Evolutionary conservation across 495 filamentous ascomycete genomes (phyloP).

Genomic region (Terfezia boudieri): DNA sequence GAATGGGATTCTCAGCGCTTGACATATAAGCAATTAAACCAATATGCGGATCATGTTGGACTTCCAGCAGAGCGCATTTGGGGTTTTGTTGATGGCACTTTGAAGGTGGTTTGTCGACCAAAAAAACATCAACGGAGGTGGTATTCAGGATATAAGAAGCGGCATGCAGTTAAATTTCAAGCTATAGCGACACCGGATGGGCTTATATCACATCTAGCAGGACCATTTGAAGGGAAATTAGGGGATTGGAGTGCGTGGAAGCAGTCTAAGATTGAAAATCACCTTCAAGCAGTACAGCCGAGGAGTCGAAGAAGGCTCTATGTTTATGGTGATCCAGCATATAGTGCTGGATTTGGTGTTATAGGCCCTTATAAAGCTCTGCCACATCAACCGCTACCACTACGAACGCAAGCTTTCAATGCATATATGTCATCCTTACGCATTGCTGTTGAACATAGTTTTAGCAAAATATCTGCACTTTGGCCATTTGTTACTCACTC

Average conservation of each 20-base stretch:
- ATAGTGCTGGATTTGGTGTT: background rate
- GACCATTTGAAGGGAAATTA: background rate
- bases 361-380: background rate
- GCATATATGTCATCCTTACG: constrained; percentile 12
- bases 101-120: background rate
- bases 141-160: constrained; percentile 1
- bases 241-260: background rate
- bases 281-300: background rate
- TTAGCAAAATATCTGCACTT: background rate
- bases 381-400: constrained; percentile 17
- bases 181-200: background rate
- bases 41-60: background rate
- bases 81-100: background rate
- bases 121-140: background rate
- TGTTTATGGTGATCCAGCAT: background rate
- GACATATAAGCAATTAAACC: background rate
- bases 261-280: background rate
- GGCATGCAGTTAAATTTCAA: background rate
- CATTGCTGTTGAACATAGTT: background rate
- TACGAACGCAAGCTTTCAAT: constrained; percentile 24
- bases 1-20: background rate
- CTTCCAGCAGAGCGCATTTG: background rate
- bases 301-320: background rate
- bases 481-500: background rate
- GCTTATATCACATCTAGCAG: background rate